These are phyloP conservation scores for Daldinia sp. DNA, from an alignment of 2,329 filamentous ascomycete genomes.

Conservation along the genomic window DNA sequence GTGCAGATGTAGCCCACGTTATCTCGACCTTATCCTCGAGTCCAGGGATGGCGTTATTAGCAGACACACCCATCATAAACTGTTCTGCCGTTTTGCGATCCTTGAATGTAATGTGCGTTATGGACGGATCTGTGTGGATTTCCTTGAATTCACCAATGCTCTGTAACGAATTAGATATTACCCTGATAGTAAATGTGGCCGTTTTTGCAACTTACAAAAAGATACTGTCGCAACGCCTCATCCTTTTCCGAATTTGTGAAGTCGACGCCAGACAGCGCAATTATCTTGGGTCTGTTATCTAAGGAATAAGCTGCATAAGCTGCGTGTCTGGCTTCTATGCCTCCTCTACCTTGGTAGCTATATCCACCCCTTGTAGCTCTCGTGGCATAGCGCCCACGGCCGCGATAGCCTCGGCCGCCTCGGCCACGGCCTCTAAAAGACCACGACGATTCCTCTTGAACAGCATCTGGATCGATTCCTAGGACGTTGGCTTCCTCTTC, in stretches of 20 bases:
- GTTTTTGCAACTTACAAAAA: conserved; percentile 67
- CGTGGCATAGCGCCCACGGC: conserved; percentile 54
- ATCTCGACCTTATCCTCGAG: conserved; percentile 73
- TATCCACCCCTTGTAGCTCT: conserved; percentile 58
- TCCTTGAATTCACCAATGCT: conserved; percentile 72
- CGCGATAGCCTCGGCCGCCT: conserved; percentile 55
- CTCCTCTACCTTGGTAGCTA: conserved; percentile 60
- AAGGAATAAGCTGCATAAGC: conserved; percentile 74
- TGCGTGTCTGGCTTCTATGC: conserved; percentile 55
- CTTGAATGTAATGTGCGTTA: conserved; percentile 71
- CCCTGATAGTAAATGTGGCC: neutral
- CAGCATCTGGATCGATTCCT: conserved; percentile 71
- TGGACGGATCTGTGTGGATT: conserved; percentile 61
- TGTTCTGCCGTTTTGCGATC: conserved; percentile 79
- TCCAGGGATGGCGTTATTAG: conserved; percentile 68
- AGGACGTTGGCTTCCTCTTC: conserved; percentile 78
- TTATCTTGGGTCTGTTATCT: conserved; percentile 79
- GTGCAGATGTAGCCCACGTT: conserved; percentile 66
- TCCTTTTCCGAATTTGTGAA: conserved; percentile 73
- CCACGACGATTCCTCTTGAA: conserved; percentile 59
- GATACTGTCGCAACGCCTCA: conserved; percentile 76
- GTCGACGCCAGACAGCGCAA: conserved; percentile 73
- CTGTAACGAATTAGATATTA: conserved; percentile 55
- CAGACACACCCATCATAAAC: conserved; percentile 68
- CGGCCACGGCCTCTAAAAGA: conserved; percentile 55